Evolutionary conservation across 441 rosid species (phyloP).

Genomic region (Eutrema salsugineum): DNA sequence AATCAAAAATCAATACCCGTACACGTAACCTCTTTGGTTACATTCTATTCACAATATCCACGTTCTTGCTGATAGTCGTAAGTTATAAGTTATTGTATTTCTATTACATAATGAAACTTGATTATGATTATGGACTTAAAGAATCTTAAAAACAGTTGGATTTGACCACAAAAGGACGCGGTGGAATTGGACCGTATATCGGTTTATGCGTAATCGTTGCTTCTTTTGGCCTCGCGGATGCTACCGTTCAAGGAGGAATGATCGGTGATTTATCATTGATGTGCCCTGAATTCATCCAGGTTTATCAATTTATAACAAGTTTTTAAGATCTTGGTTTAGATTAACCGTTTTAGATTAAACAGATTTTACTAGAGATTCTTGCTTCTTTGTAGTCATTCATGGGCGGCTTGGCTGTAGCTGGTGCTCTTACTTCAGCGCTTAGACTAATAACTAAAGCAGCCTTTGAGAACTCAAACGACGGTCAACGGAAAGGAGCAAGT

Average conservation of each 20-base stretch:
- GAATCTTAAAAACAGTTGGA: conserved; percentile 22
- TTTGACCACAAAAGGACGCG: conserved; percentile 29
- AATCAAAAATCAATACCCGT: conserved; percentile 41
- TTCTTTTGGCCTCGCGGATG: conserved; percentile 37
- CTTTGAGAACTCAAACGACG: conserved; percentile 45
- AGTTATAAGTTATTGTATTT: not conserved
- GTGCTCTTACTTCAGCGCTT: conserved; percentile 67
- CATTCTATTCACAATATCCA: conserved; percentile 46
- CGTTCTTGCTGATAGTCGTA: conserved; percentile 50
- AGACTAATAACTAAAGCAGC: conserved; percentile 77
- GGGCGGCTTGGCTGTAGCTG: conserved; percentile 80
- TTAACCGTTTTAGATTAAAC: not conserved
- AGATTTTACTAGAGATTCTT: not conserved
- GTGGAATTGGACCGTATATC: conserved; percentile 32
- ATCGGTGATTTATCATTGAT: conserved; percentile 39
- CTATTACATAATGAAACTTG: not conserved
- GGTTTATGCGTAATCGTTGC: conserved; percentile 30
- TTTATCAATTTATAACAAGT: not conserved
- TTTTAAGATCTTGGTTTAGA: not conserved
- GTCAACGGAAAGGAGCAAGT: conserved; percentile 69
- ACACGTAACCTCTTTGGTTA: conserved; percentile 33
- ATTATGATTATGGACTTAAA: not conserved
- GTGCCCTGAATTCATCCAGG: conserved; percentile 38
- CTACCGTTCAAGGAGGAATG: conserved; percentile 38
- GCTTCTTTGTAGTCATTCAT: conserved; percentile 51